Evolutionary conservation across 257 asterid genomes (phyloP).

Genomic region (Scutellaria minor): DNA sequence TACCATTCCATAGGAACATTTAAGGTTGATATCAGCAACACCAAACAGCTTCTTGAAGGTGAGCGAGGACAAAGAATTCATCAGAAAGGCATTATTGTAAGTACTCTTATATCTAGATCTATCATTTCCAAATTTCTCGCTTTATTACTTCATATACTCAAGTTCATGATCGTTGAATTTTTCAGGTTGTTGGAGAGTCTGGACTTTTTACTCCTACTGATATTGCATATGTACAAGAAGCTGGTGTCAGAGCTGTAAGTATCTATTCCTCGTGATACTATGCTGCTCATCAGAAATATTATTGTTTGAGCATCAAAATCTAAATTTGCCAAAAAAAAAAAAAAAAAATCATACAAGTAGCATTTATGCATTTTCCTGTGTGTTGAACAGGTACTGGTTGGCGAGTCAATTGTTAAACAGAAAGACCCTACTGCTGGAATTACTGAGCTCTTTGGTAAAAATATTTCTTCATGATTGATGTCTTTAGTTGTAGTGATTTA

Average conservation of each 20-base stretch:
- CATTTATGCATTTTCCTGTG: background rate
- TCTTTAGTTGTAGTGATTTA: background rate
- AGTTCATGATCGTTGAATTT: slow-evolving; percentile 2
- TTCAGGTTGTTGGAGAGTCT: slow-evolving; percentile 94
- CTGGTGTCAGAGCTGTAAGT: slow-evolving; percentile 87
- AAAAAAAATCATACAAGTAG: background rate
- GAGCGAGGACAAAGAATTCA: slow-evolving; percentile 77
- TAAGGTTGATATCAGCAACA: slow-evolving; percentile 85
- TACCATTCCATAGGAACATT: slow-evolving; percentile 67
- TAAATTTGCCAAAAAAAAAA: no score
- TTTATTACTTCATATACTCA: background rate
- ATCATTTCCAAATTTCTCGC: slow-evolving; percentile 6
- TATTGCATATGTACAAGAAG: slow-evolving; percentile 83
- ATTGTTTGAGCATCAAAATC: background rate
- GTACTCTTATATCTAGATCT: slow-evolving; percentile 27
- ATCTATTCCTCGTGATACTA: background rate
- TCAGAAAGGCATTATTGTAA: slow-evolving; percentile 70
- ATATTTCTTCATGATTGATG: slow-evolving; percentile 52
- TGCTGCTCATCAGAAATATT: background rate
- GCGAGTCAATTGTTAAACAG: slow-evolving; percentile 89
- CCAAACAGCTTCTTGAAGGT: slow-evolving; percentile 83
- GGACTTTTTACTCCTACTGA: slow-evolving; percentile 95
- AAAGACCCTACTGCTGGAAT: slow-evolving; percentile 75
- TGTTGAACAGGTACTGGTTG: slow-evolving; percentile 76
- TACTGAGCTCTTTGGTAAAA: slow-evolving; percentile 75